A percentile compares a stretch with the other conserved stretches of the same genome.
Evolutionary conservation across 1,139 yeast genomes (phyloP).

Genomic region (Scheffersomyces quercinus): DNA sequence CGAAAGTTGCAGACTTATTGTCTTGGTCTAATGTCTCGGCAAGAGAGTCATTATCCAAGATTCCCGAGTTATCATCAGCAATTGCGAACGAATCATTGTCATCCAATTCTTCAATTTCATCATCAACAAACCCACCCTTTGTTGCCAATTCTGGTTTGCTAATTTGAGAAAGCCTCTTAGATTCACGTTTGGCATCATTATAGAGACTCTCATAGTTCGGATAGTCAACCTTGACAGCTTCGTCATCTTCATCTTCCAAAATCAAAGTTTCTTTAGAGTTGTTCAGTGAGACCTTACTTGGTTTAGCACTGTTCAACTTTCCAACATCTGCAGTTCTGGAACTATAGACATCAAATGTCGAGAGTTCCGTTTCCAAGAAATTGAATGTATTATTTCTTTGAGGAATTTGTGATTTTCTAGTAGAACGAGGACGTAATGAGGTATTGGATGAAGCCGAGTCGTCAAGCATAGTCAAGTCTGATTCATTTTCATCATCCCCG

Average conservation of each 20-base stretch:
- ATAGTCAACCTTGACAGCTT: constrained; percentile 2
- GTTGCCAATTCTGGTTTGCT: constrained; percentile 9
- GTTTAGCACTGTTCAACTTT: constrained; percentile 21
- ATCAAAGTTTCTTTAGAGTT: constrained; percentile 29
- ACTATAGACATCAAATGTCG: constrained; percentile 33
- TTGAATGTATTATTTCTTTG: neutral
- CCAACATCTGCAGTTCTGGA: constrained; percentile 35
- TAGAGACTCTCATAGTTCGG: constrained; percentile 13
- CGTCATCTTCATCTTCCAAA: neutral
- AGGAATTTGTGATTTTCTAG: no score
- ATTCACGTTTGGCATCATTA: constrained; percentile 6
- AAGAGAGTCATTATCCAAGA: constrained; percentile 8
- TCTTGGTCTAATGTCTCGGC: neutral
- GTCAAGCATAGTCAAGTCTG: constrained; percentile 24
- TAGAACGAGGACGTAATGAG: neutral
- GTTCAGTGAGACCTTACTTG: constrained; percentile 23
- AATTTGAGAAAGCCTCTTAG: constrained; percentile 12
- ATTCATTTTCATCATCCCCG: constrained; percentile 19
- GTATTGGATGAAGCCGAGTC: constrained; percentile 11
- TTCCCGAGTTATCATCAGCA: constrained; percentile 11
- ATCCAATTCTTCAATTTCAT: constrained; percentile 1
- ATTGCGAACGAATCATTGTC: constrained; percentile 1
- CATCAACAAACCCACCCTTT: neutral
- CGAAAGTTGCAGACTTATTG: constrained; percentile 1
- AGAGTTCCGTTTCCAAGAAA: constrained; percentile 22